Percentiles rank a stretch among this genome's conserved stretches.
Conservation (phyloP, 805 yeast species). For the Hanseniaspora singularis region DNA sequence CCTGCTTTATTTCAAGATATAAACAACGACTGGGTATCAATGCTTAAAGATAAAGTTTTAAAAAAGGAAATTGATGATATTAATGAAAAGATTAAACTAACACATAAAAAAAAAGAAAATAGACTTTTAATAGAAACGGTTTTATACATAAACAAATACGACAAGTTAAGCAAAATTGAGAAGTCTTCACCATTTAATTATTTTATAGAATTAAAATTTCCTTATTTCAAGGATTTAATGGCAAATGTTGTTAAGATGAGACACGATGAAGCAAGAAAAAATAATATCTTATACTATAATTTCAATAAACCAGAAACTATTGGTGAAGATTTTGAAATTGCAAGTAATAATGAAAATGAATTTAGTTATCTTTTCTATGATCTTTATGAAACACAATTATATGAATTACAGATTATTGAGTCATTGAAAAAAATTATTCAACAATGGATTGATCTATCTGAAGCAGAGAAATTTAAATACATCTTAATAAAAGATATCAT, state of each 20-base stretch:
- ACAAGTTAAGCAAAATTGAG: not conserved
- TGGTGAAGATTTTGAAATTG: not conserved
- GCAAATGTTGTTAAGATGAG: not conserved
- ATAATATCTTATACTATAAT: not conserved
- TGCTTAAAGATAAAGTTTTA: not conserved
- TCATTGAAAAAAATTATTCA: not conserved
- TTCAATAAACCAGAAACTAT: too few relatives aligned
- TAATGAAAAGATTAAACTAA: not conserved
- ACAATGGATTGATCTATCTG: not conserved
- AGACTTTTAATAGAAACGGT: not conserved
- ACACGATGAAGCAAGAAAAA: not conserved
- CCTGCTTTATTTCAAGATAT: slow-evolving; percentile 2
- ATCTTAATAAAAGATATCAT: not conserved
- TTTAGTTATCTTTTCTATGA: not conserved
- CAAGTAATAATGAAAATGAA: not conserved
- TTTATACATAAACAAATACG: not conserved
- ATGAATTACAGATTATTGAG: not conserved
- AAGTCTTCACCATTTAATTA: not conserved
- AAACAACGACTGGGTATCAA: not conserved
- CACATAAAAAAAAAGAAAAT: not conserved
- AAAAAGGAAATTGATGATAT: not conserved
- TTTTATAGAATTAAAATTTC: not conserved
- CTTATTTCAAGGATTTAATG: not conserved
- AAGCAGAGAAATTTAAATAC: not conserved
- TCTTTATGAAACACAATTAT: not conserved